A percentile compares a stretch with the other conserved stretches of the same genome.
These are phyloP conservation scores for Waltergamsia citrina DNA, from an alignment of 2,329 filamentous ascomycete species.

Conservation along the genomic window DNA sequence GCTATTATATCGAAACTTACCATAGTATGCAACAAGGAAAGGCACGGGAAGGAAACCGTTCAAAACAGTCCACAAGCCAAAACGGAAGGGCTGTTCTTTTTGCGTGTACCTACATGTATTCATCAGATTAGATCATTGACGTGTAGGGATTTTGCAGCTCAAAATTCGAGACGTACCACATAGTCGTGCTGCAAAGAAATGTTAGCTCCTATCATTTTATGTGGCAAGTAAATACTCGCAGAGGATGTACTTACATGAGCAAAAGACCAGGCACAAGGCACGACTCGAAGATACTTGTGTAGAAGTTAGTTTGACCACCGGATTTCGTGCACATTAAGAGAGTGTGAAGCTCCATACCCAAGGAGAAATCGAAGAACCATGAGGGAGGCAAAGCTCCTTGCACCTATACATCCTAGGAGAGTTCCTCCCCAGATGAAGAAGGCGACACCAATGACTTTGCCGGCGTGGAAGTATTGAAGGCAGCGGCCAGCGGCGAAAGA, in stretches of 20 bases:
- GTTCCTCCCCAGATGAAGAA: conserved; percentile 3
- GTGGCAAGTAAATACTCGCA: no score
- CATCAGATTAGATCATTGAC: no score
- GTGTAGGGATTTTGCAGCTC: no score
- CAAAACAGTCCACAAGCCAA: conserved; percentile 2
- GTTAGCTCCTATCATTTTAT: no score
- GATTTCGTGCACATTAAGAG: no score
- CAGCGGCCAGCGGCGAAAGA: background rate
- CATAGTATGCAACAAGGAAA: conserved; percentile 2
- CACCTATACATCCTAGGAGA: conserved; percentile 2
- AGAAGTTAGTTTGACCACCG: no score
- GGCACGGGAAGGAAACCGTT: conserved; percentile 3
- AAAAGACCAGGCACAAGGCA: conserved; percentile 2
- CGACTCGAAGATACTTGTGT: conserved; percentile 2
- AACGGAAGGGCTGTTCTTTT: conserved; percentile 1
- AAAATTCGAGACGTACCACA: conserved; percentile 4
- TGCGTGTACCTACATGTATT: conserved; percentile 1
- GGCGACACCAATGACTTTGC: conserved; percentile 2
- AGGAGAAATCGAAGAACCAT: conserved; percentile 1
- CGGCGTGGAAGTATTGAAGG: conserved; percentile 2
- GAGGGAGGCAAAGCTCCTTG: conserved; percentile 2
- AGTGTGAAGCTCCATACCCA: background rate
- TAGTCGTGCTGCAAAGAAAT: conserved; percentile 1
- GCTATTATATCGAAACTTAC: background rate
- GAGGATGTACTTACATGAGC: conserved; percentile 1